Evolutionary conservation across 164 flowering plant genomes (phyloP), one percentile per base, ranked within the genome.

Genomic region (Annona cherimola): DNA sequence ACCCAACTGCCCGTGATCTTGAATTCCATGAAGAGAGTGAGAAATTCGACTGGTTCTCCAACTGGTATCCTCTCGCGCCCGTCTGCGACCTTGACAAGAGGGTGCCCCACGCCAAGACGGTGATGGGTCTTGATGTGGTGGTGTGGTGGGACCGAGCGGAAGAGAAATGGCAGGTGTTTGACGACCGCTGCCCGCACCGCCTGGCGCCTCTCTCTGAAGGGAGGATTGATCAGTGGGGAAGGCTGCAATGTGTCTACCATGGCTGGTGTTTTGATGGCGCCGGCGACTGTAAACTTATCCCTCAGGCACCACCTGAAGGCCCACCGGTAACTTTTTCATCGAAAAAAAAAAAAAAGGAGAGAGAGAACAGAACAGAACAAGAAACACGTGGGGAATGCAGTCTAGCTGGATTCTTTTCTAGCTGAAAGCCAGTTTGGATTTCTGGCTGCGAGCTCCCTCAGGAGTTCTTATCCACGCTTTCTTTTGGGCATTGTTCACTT

Each of bases 191-290:
- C 77, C 97, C 99, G n/a, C 99, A 94, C 76, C 79, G 99, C 44
- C 76, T 92, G 81, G 99, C 99, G 39, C 99, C 97, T 0, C 76
- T 95, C 62, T 92, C 98, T 2, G 98, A 95, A 75, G 98, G 98
- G 2, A 78, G 94, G 77, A 88, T 94, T 61, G 98, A 91, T 81
- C 87, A 86, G 70, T 86, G 88, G 90, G 98, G 98, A 0, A 81
- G 98, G 73, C 73, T 95, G 83, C 99, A 95, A 79, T 95, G 99
- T 76, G 97, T 90, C 57, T 92, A 95, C 75, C 99, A 95, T 79
- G 99, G 98, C 4, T 91, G 98, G 99, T 95, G 97, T 69, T 94
- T 94, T 67, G 79, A 79, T 82, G 99, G 97, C 57, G 75, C 90
- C 42, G 98, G 97, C 68, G 87, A 86, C 66, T 94, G 97, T 80